Evolutionary conservation across 2,329 filamentous ascomycete genomes (phyloP).

Genomic region (Fusarium mexicanum): DNA sequence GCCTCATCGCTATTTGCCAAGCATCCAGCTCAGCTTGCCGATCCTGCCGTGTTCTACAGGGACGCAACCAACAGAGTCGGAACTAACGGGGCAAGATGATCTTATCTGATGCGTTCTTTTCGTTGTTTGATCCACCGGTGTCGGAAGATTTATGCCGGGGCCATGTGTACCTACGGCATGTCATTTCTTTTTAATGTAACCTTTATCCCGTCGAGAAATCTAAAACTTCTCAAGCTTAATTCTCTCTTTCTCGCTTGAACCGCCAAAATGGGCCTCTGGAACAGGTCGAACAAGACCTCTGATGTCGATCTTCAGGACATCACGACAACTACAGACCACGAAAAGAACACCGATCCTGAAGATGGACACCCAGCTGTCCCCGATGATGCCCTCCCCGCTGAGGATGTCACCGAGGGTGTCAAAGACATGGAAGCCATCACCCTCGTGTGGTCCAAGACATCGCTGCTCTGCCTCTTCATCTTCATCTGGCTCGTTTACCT

Average conservation of each 20-base stretch:
- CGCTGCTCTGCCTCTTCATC: conserved; percentile 7
- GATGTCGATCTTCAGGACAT: conserved; percentile 5
- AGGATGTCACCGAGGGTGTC: conserved; percentile 37
- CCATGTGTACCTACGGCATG: not conserved
- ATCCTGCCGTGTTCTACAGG: conserved; percentile 16
- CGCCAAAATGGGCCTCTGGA: not conserved
- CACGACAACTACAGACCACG: not conserved
- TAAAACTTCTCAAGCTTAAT: not conserved
- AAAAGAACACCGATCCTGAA: conserved; percentile 13
- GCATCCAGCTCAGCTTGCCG: conserved; percentile 26
- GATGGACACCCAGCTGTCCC: not conserved
- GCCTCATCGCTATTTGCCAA: not conserved
- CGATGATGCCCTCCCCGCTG: not conserved
- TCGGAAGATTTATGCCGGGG: not conserved
- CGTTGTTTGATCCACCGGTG: not conserved
- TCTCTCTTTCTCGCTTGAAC: no score
- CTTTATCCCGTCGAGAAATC: not conserved
- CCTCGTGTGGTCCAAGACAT: conserved; percentile 4
- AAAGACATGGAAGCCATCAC: conserved; percentile 21
- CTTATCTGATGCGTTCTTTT: conserved; percentile 39
- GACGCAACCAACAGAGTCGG: not conserved
- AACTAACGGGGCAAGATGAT: conserved; percentile 21
- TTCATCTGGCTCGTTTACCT: conserved; percentile 16
- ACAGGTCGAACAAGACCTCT: not conserved
- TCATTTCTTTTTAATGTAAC: not conserved